A percentile compares a stretch with the other conserved stretches of the same genome.
phyloP scores from a whole-genome alignment of 257 asterid genomes.

The Plantago elongata region DNA sequence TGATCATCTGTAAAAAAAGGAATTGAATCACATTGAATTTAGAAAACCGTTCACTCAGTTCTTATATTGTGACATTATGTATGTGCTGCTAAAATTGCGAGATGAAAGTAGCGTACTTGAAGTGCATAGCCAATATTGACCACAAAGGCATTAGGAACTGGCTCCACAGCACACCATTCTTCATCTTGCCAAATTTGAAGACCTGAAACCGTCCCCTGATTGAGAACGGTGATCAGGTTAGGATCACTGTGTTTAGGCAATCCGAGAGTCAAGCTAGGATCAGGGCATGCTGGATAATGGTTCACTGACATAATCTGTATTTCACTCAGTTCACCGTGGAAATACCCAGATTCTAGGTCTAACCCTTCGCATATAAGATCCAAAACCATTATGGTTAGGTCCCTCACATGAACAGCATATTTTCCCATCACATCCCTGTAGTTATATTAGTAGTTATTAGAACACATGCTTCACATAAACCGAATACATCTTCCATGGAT shows the following conservation, averaged over 20 bases:
- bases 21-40: no score
- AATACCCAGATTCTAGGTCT: constrained; percentile 25
- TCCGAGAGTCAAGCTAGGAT: constrained; percentile 32
- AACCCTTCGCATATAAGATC: constrained; percentile 28
- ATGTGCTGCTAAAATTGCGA: background rate
- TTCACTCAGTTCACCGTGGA: constrained; percentile 17
- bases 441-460: background rate
- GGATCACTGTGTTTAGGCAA: constrained; percentile 29
- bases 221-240: constrained; percentile 26
- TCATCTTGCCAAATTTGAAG: constrained; percentile 32
- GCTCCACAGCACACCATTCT: constrained; percentile 24
- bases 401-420: constrained; percentile 22
- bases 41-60: no score
- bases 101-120: constrained; percentile 18
- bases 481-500: no score
- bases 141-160: constrained; percentile 26
- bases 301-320: constrained; percentile 24
- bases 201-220: constrained; percentile 24
- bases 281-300: constrained; percentile 25
- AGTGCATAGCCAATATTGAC: constrained; percentile 27
- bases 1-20: constrained; percentile 13
- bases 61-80: background rate
- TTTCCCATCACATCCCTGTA: constrained; percentile 32
- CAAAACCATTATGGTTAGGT: constrained; percentile 18
- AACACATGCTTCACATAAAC: no score